A percentile compares a stretch with the other conserved stretches of the same genome.
Evolutionary conservation across 1,139 yeast species (phyloP).

Genomic region (Yamadazyma conglobata): DNA sequence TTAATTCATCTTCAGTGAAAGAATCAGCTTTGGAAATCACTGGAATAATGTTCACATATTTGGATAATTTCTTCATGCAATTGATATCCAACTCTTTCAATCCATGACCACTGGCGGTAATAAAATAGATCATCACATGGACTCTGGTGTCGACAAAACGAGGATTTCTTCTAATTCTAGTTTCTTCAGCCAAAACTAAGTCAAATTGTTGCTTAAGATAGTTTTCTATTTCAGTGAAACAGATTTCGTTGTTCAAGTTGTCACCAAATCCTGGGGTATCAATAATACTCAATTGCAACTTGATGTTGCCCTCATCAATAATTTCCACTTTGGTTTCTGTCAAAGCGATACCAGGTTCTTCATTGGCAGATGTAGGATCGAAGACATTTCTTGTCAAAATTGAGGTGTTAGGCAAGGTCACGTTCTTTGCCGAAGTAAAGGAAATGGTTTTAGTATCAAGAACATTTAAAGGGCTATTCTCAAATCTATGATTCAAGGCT

Average conservation of each 20-base stretch:
- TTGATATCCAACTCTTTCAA: constrained; percentile 71
- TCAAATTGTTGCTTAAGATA: constrained; percentile 89
- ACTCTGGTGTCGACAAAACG: constrained; percentile 75
- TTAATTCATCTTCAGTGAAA: constrained; percentile 71
- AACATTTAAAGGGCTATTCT: constrained; percentile 22
- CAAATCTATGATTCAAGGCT: constrained; percentile 57
- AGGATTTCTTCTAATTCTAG: constrained; percentile 85
- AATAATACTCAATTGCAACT: constrained; percentile 57
- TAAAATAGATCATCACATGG: constrained; percentile 66
- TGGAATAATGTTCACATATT: constrained; percentile 84
- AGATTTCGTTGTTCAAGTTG: constrained; percentile 58
- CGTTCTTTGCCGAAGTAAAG: constrained; percentile 50
- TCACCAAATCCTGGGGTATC: constrained; percentile 84
- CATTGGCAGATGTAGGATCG: constrained; percentile 42
- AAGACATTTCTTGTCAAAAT: constrained; percentile 41
- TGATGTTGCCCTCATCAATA: constrained; percentile 73
- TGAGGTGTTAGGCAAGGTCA: constrained; percentile 45
- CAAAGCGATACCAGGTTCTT: constrained; percentile 59
- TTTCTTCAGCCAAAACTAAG: constrained; percentile 86
- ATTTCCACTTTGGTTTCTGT: constrained; percentile 70
- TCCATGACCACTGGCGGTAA: constrained; percentile 78
- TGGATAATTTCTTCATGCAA: constrained; percentile 72
- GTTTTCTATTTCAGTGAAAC: constrained; percentile 68
- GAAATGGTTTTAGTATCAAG: constrained; percentile 48
- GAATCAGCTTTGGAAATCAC: constrained; percentile 87